Conservation (phyloP, 1,284 basidiomycete genomes). For the Trichosporon sp. region DNA sequence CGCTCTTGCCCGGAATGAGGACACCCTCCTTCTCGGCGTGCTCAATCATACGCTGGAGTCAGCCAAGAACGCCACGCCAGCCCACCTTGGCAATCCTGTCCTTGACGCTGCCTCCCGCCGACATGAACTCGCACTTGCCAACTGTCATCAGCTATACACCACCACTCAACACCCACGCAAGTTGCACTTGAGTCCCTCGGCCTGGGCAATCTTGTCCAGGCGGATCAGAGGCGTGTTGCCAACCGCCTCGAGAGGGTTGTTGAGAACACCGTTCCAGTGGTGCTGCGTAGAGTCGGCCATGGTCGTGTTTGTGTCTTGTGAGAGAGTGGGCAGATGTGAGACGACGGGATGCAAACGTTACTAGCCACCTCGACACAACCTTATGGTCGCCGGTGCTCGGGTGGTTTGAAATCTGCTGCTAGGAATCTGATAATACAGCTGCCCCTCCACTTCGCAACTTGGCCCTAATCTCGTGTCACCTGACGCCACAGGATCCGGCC, state of each 20-base stretch:
- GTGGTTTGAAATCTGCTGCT: neutral
- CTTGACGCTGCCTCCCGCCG: conserved; percentile 89
- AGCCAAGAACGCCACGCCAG: conserved; percentile 1
- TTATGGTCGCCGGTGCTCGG: neutral
- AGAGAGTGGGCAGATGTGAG: neutral
- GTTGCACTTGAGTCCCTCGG: conserved; percentile 80
- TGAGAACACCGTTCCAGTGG: conserved; percentile 55
- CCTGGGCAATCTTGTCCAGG: conserved; percentile 69
- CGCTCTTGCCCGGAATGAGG: conserved; percentile 78
- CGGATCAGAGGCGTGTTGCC: conserved; percentile 87
- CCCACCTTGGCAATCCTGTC: conserved; percentile 80
- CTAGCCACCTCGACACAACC: neutral
- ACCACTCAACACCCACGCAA: conserved; percentile 59
- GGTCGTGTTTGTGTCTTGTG: neutral
- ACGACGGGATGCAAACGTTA: neutral
- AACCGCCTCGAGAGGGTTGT: conserved; percentile 74
- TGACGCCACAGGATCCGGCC: conserved; percentile 3
- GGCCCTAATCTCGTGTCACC: neutral
- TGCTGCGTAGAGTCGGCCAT: conserved; percentile 18
- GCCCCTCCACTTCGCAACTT: neutral
- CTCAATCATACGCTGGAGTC: conserved; percentile 73
- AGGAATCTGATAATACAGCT: conserved; percentile 2
- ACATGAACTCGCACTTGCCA: conserved; percentile 85
- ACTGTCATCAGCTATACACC: conserved; percentile 52
- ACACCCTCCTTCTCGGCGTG: conserved; percentile 81